Conservation (phyloP, 2,329 filamentous ascomycete species). For the Juglanconis oblonga region DNA sequence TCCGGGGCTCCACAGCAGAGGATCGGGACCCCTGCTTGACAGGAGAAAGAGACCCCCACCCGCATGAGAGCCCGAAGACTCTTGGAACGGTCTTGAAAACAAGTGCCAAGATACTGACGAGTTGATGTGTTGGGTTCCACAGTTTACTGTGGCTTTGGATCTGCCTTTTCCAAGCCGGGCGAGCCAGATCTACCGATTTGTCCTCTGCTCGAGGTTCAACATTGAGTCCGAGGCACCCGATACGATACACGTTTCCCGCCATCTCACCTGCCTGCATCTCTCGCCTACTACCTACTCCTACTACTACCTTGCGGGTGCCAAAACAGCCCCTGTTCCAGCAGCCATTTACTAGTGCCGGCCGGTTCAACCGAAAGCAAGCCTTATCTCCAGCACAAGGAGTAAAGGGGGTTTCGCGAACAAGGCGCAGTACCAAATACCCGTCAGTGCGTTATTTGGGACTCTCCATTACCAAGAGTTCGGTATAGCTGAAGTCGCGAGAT, state of each 20-base stretch:
- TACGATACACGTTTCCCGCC: slow-evolving; percentile 6
- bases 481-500: not conserved
- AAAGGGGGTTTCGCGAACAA: not conserved
- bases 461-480: no score
- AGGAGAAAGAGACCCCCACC: not conserved
- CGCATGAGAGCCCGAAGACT: not conserved
- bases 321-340: slow-evolving; percentile 14
- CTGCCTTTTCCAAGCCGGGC: not conserved
- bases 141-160: not conserved
- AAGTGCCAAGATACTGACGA: not conserved
- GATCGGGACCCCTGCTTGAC: slow-evolving; percentile 5
- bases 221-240: not conserved
- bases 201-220: not conserved
- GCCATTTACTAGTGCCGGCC: slow-evolving; percentile 4
- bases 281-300: not conserved
- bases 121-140: not conserved
- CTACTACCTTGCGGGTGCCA: not conserved
- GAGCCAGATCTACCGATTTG: no score
- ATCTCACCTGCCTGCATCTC: not conserved
- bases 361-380: slow-evolving; percentile 4
- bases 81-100: not conserved
- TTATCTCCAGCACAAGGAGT: slow-evolving; percentile 7
- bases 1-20: not conserved
- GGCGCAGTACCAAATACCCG: slow-evolving; percentile 2
- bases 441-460: not conserved